These are phyloP conservation scores for Flaveria ramosissima DNA, from an alignment of 129 eudicot genomes.

Conservation along the genomic window DNA sequence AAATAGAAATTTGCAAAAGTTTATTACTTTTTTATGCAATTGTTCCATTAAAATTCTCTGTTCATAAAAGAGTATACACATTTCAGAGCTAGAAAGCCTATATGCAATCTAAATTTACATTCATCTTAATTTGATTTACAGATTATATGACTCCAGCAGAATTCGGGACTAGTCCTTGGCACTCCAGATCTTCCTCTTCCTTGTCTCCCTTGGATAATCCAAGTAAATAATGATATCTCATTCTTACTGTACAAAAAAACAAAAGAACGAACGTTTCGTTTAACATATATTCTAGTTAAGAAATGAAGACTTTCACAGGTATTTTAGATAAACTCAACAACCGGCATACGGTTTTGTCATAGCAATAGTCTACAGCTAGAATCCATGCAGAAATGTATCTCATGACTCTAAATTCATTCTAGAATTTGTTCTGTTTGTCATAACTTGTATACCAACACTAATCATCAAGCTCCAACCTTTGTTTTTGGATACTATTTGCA, in stretches of 20 bases:
- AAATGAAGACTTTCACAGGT: conserved; percentile 1
- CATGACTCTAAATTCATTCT: conserved; percentile 26
- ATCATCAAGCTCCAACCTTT: conserved; percentile 31
- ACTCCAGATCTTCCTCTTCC: conserved; percentile 11
- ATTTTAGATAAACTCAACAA: background rate
- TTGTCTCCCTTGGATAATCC: conserved; percentile 24
- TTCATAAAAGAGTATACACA: too few relatives aligned
- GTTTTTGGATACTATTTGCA: conserved; percentile 3
- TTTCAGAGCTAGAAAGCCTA: background rate
- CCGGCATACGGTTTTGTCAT: conserved; percentile 1
- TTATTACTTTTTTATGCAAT: background rate
- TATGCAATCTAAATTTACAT: background rate
- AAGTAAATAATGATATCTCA: conserved; percentile 27
- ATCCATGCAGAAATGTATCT: conserved; percentile 23
- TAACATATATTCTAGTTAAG: conserved; percentile 18
- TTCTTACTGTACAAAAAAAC: conserved; percentile 40
- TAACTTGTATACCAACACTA: conserved; percentile 34
- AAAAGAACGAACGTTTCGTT: conserved; percentile 10
- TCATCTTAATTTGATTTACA: conserved; percentile 26
- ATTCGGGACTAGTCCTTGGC: conserved; percentile 18
- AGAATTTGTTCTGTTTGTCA: conserved; percentile 24
- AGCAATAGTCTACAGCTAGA: conserved; percentile 16
- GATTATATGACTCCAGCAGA: conserved; percentile 39
- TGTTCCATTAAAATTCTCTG: background rate
- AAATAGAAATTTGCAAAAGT: background rate